Base-by-base conservation (phyloP, 495 filamentous ascomycete genomes). In the Penicillium longicatenatum region DNA sequence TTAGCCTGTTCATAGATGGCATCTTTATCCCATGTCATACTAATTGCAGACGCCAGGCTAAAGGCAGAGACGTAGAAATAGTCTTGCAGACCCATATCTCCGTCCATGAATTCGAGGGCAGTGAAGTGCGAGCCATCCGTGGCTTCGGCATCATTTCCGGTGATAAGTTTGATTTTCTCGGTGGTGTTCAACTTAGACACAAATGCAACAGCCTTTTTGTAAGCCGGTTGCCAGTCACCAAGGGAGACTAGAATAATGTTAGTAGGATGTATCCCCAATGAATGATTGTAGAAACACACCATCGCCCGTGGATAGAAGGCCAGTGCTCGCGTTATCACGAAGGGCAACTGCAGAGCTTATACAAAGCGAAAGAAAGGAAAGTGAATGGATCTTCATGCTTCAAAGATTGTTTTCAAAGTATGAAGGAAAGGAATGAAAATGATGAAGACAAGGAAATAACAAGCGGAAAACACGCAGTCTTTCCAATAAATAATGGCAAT, bases 161-260 rank as follows among this genome's bases (percentile, higher is more conserved):
- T 92, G 47, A 96, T 67, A 66, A 92, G 91, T 39, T 39, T 39
- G 70, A 94, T 87, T 77, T 95, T 96, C 76, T 96, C 90, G 30
- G 85, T 70, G 54, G 93, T 75, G 2, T 86, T 95, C 59, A 95
- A 75, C 69, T 92, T 82, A 17, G 83, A 83, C 30, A 95, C 89
- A 58, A 94, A 93, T 6, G 67, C 75, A 56, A 78, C 79, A 0
- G 92, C 91, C 65, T 90, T 88, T 30, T 70, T 73, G 64, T 94
- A 93, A 17, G 91, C 92, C 91, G 37, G 14, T n/a, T 39, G 37
- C 37, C 90, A 95, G 44, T 81, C 84, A 48, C 80, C 82, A 16
- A 59, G 33, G 1, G 30, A 39, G n/a, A 59, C 57, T 59, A 43
- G 39, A 26, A 26, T 26, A 4, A 4, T 39, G 37, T 39, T 39